Evolutionary conservation across 352 stramenopile genomes (phyloP).

Genomic region (Thraustotheca clavata): DNA sequence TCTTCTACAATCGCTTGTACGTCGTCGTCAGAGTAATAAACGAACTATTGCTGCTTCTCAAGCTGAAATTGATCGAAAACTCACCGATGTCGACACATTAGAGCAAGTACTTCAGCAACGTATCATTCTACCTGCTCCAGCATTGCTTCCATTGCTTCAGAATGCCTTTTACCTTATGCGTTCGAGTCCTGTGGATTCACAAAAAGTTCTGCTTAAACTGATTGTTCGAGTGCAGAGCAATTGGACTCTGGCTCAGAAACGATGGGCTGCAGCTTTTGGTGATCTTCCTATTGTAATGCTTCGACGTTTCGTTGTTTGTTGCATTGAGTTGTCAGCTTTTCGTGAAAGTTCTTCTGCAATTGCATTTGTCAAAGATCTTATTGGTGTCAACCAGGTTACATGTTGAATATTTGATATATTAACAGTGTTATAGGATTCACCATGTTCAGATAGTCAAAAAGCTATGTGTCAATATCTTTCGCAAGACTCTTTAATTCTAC

Average conservation of each 20-base stretch:
- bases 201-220: background rate
- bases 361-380: background rate
- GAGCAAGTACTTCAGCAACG: conserved; percentile 45
- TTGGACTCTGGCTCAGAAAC: conserved; percentile 31
- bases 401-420: too few relatives aligned
- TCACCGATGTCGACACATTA: conserved; percentile 43
- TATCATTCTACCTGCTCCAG: conserved; percentile 3
- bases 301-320: conserved; percentile 22
- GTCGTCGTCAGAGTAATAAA: background rate
- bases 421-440: too few relatives aligned
- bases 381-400: too few relatives aligned
- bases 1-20: conserved; percentile 38
- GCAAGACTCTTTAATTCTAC: too few relatives aligned
- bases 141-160: conserved; percentile 36
- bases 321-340: background rate
- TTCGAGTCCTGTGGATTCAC: background rate
- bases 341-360: background rate
- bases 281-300: conserved; percentile 24
- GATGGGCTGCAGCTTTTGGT: conserved; percentile 27
- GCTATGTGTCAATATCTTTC: too few relatives aligned
- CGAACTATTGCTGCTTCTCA: conserved; percentile 2
- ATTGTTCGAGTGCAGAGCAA: conserved; percentile 34
- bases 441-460: too few relatives aligned
- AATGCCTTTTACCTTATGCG: conserved; percentile 39
- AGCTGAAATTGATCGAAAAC: conserved; percentile 43